phyloP scores from a whole-genome alignment of 2,329 filamentous ascomycete genomes.

The Simplicillium aogashimaense region DNA sequence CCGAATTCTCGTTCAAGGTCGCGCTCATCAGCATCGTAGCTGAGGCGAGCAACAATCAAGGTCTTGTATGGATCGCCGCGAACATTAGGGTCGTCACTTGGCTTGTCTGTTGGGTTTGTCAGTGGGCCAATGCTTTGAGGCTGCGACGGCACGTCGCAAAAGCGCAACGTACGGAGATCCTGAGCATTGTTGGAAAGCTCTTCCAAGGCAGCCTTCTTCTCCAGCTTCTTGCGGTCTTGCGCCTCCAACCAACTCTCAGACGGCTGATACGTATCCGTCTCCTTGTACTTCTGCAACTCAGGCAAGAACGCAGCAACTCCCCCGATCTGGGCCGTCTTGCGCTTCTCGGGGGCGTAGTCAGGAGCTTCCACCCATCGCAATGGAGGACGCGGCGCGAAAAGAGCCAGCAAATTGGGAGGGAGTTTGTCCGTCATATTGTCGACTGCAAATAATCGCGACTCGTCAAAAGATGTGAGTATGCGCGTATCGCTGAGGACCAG shows the following conservation, averaged over 20 bases:
- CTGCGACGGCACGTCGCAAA: constrained; percentile 1
- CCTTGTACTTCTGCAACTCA: constrained; percentile 66
- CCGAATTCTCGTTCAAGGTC: constrained; percentile 92
- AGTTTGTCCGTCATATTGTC: constrained; percentile 87
- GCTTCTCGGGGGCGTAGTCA: constrained; percentile 75
- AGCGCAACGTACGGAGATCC: constrained; percentile 43
- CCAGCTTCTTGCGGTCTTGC: constrained; percentile 71
- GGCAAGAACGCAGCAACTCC: constrained; percentile 69
- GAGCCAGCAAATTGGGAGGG: constrained; percentile 80
- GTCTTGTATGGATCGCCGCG: constrained; percentile 93
- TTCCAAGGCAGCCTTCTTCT: constrained; percentile 64
- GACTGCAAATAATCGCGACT: constrained; percentile 1
- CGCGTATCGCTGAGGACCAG: not conserved
- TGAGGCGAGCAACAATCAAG: constrained; percentile 80
- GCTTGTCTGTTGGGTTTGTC: constrained; percentile 52
- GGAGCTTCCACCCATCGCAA: constrained; percentile 78
- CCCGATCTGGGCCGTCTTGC: constrained; percentile 61
- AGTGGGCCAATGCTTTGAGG: constrained; percentile 8
- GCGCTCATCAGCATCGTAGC: constrained; percentile 79
- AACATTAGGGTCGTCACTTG: constrained; percentile 75
- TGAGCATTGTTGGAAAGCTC: constrained; percentile 54
- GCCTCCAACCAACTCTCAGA: constrained; percentile 91
- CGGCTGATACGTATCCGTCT: constrained; percentile 64
- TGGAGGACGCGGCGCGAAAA: constrained; percentile 90
- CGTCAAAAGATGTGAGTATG: not conserved